phyloP scores from a whole-genome alignment of 129 eudicot genomes.

The Dittrichia graveolens region DNA sequence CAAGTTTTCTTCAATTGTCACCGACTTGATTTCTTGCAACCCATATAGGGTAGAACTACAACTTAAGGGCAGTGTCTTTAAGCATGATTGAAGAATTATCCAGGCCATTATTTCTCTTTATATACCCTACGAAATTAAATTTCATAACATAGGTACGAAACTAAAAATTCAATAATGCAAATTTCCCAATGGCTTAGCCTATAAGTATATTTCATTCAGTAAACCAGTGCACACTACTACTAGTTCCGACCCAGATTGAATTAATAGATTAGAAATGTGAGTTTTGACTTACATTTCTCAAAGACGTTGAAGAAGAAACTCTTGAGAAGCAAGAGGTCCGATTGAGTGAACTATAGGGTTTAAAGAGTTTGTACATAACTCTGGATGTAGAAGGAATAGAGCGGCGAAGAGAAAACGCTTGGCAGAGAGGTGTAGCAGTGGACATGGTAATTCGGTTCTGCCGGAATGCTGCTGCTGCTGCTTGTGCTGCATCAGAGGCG shows the following conservation, averaged over 20 bases:
- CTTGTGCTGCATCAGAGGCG: slow-evolving; percentile 20
- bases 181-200: neutral
- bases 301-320: slow-evolving; percentile 27
- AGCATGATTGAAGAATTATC: too few species aligned
- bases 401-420: slow-evolving; percentile 33
- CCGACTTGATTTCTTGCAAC: too few species aligned
- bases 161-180: neutral
- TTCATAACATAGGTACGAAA: neutral
- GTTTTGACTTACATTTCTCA: slow-evolving; percentile 38
- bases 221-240: neutral
- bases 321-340: slow-evolving; percentile 15
- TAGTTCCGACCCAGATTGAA: neutral
- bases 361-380: slow-evolving; percentile 24
- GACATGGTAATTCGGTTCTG: slow-evolving; percentile 26
- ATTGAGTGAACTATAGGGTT: slow-evolving; percentile 5
- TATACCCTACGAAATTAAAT: too few species aligned
- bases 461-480: neutral
- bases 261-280: neutral
- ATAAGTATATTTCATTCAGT: neutral
- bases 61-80: too few species aligned
- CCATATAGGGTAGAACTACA: too few species aligned
- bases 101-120: too few species aligned
- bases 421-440: slow-evolving; percentile 30
- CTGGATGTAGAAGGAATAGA: slow-evolving; percentile 27
- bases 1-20: too few species aligned